phyloP scores from a whole-genome alignment of 345 rosid species.

The Angophora floribunda region DNA sequence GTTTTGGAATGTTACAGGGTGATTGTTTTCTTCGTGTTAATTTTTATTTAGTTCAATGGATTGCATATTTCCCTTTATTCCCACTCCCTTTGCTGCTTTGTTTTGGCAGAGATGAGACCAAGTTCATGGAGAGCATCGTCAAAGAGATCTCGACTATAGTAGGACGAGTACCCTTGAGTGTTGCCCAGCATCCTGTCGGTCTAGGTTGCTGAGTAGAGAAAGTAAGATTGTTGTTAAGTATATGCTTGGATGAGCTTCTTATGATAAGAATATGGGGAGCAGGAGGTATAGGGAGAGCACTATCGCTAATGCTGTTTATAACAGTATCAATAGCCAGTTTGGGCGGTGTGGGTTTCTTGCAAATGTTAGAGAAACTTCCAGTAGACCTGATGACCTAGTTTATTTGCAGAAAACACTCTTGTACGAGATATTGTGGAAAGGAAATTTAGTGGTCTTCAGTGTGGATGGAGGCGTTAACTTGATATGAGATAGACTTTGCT shows the following conservation, averaged over 20 bases:
- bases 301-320: constrained; percentile 14
- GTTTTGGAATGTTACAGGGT: accelerated
- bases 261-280: constrained; percentile 1
- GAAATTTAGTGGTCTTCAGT: neutral
- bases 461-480: too few relatives aligned
- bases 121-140: neutral
- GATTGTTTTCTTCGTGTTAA: neutral
- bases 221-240: neutral
- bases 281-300: constrained; percentile 3
- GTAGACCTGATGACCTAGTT: neutral
- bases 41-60: neutral
- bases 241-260: neutral
- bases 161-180: neutral
- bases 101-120: neutral
- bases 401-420: constrained; percentile 2
- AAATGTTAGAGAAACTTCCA: constrained; percentile 19
- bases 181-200: constrained; percentile 1
- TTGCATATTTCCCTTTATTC: neutral
- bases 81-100: neutral
- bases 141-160: neutral
- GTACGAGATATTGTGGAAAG: neutral
- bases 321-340: constrained; percentile 4
- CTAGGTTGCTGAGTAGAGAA: neutral
- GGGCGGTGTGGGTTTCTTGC: constrained; percentile 14
- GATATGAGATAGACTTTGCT: too few relatives aligned